phyloP scores from a whole-genome alignment of 331 rosid species.

The Saraca asoca region DNA sequence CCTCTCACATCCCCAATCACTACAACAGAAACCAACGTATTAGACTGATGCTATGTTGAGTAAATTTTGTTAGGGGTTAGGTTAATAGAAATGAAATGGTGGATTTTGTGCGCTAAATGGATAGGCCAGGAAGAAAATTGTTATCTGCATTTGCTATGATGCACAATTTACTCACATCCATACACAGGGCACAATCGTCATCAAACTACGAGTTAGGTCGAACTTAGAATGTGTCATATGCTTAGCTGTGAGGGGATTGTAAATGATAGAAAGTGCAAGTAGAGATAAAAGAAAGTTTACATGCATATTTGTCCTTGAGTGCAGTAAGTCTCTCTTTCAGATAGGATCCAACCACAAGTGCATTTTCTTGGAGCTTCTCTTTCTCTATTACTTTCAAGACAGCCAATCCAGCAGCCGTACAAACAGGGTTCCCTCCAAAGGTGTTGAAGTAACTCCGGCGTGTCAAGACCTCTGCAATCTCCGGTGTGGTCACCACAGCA shows the following conservation, averaged over 20 bases:
- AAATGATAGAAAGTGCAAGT: too few species aligned
- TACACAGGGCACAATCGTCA: too few species aligned
- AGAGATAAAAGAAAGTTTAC: slow-evolving; percentile 41
- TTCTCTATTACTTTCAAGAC: slow-evolving; percentile 86
- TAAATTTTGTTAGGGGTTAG: not conserved
- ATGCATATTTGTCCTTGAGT: slow-evolving; percentile 72
- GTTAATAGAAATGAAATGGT: too few species aligned
- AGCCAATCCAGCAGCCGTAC: slow-evolving; percentile 92
- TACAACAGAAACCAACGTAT: slow-evolving; percentile 31
- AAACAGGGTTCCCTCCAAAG: slow-evolving; percentile 92
- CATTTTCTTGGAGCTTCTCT: slow-evolving; percentile 88
- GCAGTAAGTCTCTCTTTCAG: slow-evolving; percentile 68
- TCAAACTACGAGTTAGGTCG: too few species aligned
- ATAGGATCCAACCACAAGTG: slow-evolving; percentile 65
- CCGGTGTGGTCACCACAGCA: slow-evolving; percentile 95
- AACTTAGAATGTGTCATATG: too few species aligned
- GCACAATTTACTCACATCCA: too few species aligned
- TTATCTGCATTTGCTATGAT: too few species aligned
- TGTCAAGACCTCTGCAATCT: slow-evolving; percentile 78
- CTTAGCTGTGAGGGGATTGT: too few species aligned
- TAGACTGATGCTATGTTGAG: too few species aligned
- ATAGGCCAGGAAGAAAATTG: too few species aligned
- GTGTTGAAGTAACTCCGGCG: slow-evolving; percentile 83
- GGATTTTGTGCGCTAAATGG: too few species aligned
- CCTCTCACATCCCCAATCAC: slow-evolving; percentile 95